These are phyloP conservation scores for Pseudoturritis turrita DNA, from an alignment of 345 rosid genomes.

Conservation along the genomic window DNA sequence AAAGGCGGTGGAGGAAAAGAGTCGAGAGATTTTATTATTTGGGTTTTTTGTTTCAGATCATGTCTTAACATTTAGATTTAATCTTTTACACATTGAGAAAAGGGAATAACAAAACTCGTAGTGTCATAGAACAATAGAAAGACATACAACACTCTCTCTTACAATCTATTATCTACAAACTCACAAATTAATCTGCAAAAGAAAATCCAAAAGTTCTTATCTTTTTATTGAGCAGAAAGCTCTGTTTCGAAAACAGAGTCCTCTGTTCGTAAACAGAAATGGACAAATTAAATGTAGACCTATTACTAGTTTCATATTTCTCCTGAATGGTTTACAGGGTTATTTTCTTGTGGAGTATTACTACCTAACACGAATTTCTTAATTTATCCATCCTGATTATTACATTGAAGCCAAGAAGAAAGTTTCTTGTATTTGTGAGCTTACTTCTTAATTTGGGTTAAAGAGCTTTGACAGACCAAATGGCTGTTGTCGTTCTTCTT, in stretches of 20 bases:
- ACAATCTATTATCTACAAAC: not conserved
- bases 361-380: not conserved
- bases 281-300: not conserved
- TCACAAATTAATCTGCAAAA: not conserved
- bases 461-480: not conserved
- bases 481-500: not conserved
- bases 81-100: constrained; percentile 15
- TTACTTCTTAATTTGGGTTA: constrained; percentile 4
- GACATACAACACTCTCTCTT: not conserved
- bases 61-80: constrained; percentile 20
- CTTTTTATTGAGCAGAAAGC: too few relatives aligned
- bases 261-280: not conserved
- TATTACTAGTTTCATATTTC: not conserved
- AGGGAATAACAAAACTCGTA: not conserved
- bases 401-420: constrained; percentile 19
- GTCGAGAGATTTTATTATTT: constrained; percentile 10
- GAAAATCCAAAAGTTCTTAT: not conserved
- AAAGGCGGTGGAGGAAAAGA: constrained; percentile 13
- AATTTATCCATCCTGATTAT: not conserved
- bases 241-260: not conserved
- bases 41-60: constrained; percentile 21
- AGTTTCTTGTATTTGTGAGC: constrained; percentile 11
- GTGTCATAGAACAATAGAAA: constrained; percentile 5
- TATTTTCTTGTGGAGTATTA: not conserved
- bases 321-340: not conserved